Evolutionary conservation across 1,284 basidiomycete species (phyloP), one percentile per base, ranked within the genome.

Genomic region (Mycosarcoma maydis): DNA sequence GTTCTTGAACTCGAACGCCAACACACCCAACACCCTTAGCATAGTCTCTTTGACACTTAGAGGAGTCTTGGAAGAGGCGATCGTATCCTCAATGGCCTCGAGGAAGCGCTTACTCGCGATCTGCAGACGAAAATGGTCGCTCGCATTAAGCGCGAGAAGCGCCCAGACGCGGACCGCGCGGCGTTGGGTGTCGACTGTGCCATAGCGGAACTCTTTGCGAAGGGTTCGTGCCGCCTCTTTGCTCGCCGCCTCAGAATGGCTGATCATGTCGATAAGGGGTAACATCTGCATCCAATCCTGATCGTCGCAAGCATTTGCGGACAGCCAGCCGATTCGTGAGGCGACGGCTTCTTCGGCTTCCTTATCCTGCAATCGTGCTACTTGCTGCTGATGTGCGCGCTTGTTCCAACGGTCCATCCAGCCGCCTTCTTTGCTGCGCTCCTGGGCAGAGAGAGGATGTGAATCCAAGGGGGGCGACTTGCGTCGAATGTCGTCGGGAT

Each of bases 171-270:
- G 46, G 2, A 71, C 67, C 6, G 78, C 77, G 8, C 77, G 58
- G 19, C 62, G 50, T 19, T 71, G 70, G 6, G 72, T 48, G 16
- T 74, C 65, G 11, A 59, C 54, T 0, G 49, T 32, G 17, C 61
- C 73, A 26, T 68, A 57, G 40, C 77, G 74, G 68, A 80, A 65
- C 61, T 80, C 77, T 38, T 77, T 80, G 22, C 75, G 49, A 11
- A 80, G 47, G 1, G 75, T 56, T 4, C 66, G 54, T 9, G 75
- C 68, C n/a, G 76, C 77, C 40, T 80, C 77, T 36, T 76, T 79
- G 37, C 67, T 59, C 6, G 75, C 68, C 6, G 64, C 67, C 14
- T 75, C 73, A 14, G 76, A 78, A 6, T 59, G 70, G 42, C 42
- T 47, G 9, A 78, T 40, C 10, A 66, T 20, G 23, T 73, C 58